Percentiles rank a stretch among this genome's conserved stretches.
Conservation (phyloP, 331 rosid genomes). For the Pyracantha coccinea region DNA sequence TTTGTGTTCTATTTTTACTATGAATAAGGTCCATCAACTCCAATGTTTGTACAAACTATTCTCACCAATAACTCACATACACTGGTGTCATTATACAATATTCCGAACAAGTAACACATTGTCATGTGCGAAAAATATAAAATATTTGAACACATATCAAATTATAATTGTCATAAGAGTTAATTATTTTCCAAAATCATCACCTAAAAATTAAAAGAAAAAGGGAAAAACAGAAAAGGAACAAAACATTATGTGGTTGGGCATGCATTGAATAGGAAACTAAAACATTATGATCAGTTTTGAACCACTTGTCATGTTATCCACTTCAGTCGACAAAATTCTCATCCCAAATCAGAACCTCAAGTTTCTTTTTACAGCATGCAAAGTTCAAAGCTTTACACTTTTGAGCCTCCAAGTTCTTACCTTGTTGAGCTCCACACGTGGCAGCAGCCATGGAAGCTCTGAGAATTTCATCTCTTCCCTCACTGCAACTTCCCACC, state of each 20-base stretch:
- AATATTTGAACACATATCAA: too few species aligned
- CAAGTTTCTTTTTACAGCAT: not conserved
- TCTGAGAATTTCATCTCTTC: conserved; percentile 29
- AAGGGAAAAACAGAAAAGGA: not conserved
- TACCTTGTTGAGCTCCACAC: not conserved
- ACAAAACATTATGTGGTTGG: not conserved
- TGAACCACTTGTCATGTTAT: not conserved
- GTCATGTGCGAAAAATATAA: too few species aligned
- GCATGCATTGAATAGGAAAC: not conserved
- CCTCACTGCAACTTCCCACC: conserved; percentile 27
- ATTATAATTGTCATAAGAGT: too few species aligned
- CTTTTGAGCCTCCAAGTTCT: conserved; percentile 12
- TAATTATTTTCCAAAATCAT: not conserved
- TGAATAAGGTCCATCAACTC: too few species aligned
- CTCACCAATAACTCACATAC: too few species aligned
- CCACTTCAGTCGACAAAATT: not conserved
- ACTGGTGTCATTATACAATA: too few species aligned
- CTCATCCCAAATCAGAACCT: not conserved
- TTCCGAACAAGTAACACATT: too few species aligned
- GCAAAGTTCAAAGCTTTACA: not conserved
- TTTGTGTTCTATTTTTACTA: too few species aligned
- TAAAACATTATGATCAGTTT: not conserved
- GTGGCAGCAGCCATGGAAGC: conserved; percentile 43
- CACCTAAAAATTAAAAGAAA: too few species aligned
- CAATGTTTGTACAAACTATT: too few species aligned